Evolutionary conservation across 768 basidiomycete species (phyloP).

Genomic region (Lentinula boryana): DNA sequence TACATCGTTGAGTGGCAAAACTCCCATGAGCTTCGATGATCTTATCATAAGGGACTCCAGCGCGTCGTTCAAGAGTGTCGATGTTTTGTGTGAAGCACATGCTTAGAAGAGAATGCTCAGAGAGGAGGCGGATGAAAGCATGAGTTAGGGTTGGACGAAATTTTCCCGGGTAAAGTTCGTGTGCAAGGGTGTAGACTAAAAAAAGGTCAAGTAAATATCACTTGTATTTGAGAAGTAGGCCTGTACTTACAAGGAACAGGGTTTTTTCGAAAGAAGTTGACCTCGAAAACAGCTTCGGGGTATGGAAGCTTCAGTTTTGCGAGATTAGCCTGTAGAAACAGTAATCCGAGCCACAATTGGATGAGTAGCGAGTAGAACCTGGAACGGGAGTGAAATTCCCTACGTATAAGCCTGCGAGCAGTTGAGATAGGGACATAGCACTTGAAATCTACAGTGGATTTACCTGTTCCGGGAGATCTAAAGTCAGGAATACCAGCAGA

Average conservation of each 20-base stretch:
- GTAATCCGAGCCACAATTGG: neutral
- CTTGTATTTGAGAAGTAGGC: too few species aligned
- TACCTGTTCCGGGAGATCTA: slow-evolving; percentile 78
- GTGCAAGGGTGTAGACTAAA: slow-evolving; percentile 83
- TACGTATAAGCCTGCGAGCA: neutral
- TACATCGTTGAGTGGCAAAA: slow-evolving; percentile 83
- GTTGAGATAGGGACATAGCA: neutral
- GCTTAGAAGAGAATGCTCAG: slow-evolving; percentile 61
- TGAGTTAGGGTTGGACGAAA: slow-evolving; percentile 87
- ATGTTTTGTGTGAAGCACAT: slow-evolving; percentile 90
- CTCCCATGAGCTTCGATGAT: slow-evolving; percentile 96
- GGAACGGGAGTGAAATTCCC: slow-evolving; percentile 32
- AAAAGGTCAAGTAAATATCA: neutral
- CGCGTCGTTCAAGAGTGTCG: slow-evolving; percentile 84
- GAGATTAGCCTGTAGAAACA: slow-evolving; percentile 56
- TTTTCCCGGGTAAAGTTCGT: slow-evolving; percentile 88
- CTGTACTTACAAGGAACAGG: slow-evolving; percentile 66
- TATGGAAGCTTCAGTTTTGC: slow-evolving; percentile 76
- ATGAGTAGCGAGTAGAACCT: slow-evolving; percentile 17
- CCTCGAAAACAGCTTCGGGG: slow-evolving; percentile 94
- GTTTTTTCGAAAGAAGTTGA: slow-evolving; percentile 75
- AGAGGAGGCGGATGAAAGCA: slow-evolving; percentile 81
- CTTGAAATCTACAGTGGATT: slow-evolving; percentile 12
- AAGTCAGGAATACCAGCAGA: slow-evolving; percentile 89
- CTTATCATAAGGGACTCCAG: slow-evolving; percentile 65